A percentile compares a stretch with the other conserved stretches of the same genome.
phyloP scores from a whole-genome alignment of 805 yeast genomes.

The Candida tibetensis region DNA sequence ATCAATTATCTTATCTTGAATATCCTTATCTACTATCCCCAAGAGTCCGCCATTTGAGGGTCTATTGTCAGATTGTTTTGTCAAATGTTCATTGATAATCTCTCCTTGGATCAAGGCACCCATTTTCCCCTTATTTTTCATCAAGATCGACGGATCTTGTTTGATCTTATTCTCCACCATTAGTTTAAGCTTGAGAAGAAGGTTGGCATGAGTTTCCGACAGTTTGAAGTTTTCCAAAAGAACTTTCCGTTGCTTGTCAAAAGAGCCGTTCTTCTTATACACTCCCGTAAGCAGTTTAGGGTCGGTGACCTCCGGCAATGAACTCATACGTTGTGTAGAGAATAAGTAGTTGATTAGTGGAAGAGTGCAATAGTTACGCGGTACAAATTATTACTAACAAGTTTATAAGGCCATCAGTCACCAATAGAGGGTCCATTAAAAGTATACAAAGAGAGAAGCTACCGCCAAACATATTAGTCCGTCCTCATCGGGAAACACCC shows the following conservation, averaged over 20 bases:
- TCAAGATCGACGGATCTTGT: constrained; percentile 46
- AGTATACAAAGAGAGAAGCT: too few relatives aligned
- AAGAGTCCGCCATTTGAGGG: constrained; percentile 19
- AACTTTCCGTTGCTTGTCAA: constrained; percentile 44
- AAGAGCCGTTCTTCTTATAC: constrained; percentile 49
- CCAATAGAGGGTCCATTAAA: too few relatives aligned
- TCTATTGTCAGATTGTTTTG: constrained; percentile 3
- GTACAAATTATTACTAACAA: too few relatives aligned
- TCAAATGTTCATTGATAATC: constrained; percentile 31
- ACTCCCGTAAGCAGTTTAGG: constrained; percentile 39
- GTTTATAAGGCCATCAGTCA: too few relatives aligned
- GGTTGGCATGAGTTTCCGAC: constrained; percentile 39
- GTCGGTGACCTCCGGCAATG: constrained; percentile 18
- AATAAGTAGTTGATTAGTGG: too few relatives aligned
- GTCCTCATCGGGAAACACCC: too few relatives aligned
- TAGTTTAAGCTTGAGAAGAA: constrained; percentile 37
- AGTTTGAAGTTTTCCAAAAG: constrained; percentile 43
- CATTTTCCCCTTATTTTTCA: constrained; percentile 49
- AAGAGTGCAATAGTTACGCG: too few relatives aligned
- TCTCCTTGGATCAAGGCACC: constrained; percentile 54
- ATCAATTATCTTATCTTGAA: constrained; percentile 42
- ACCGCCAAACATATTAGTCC: too few relatives aligned
- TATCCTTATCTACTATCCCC: constrained; percentile 42
- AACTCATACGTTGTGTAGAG: too few relatives aligned
- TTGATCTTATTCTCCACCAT: constrained; percentile 46